Conservation (phyloP, 805 yeast species). For the Candida silvicultrix region DNA sequence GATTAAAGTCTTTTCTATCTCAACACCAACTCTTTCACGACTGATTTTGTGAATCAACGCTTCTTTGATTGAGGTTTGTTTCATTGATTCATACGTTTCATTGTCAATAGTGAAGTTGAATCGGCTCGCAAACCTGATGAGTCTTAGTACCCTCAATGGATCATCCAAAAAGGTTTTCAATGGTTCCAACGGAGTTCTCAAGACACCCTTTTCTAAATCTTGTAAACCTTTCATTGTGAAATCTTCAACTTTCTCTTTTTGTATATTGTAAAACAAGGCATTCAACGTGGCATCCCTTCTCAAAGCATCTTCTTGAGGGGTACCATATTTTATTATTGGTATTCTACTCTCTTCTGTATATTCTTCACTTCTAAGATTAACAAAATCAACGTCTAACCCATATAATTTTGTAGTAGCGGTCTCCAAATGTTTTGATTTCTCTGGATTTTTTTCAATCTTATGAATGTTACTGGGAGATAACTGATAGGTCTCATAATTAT, state of each 20-base stretch:
- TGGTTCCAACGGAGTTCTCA: slow-evolving; percentile 88
- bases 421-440: slow-evolving; percentile 91
- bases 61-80: slow-evolving; percentile 42
- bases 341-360: slow-evolving; percentile 80
- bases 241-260: slow-evolving; percentile 69
- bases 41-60: slow-evolving; percentile 73
- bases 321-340: slow-evolving; percentile 80
- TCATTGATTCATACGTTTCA: slow-evolving; percentile 59
- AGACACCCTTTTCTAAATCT: slow-evolving; percentile 63
- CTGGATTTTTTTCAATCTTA: slow-evolving; percentile 88
- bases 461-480: slow-evolving; percentile 45
- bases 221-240: slow-evolving; percentile 68
- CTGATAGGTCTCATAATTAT: slow-evolving; percentile 26
- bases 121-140: slow-evolving; percentile 80
- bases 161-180: slow-evolving; percentile 85
- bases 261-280: slow-evolving; percentile 83
- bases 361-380: slow-evolving; percentile 81
- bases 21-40: slow-evolving; percentile 85
- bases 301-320: slow-evolving; percentile 85
- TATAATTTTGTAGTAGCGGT: slow-evolving; percentile 89
- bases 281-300: slow-evolving; percentile 95
- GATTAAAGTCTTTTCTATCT: slow-evolving; percentile 69
- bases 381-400: slow-evolving; percentile 88
- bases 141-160: slow-evolving; percentile 82
- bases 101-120: slow-evolving; percentile 62